Base-by-base conservation (phyloP, 2,329 filamentous ascomycete species). In the Pyrenochaeta sp. region DNA sequence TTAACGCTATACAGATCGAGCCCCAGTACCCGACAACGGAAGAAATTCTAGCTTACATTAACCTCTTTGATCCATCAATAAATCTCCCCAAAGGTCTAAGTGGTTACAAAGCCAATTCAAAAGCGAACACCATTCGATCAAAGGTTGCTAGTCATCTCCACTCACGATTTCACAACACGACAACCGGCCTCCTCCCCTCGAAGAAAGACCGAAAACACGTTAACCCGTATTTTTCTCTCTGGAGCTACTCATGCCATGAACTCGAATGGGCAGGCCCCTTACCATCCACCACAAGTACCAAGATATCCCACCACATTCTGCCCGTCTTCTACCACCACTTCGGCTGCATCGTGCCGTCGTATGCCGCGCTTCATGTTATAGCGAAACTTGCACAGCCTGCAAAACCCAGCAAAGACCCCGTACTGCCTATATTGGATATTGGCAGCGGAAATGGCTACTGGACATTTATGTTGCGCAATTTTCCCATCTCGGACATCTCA, bases 301-400 rank as follows among this genome's bases (percentile, higher is more conserved):
- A 81, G 51, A 83, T 81, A 58, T 85, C 84, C 49, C 90, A 93
- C 76, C 89, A 90, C 66, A 81, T 91, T 6, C 82, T 92, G 8
- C 90, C 90, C 2, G 81, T 92, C 19, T 82, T 92, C 54, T 92
- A 92, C 83, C 90, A 92, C 77, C 90, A 93, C 76, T 92, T 92
- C 74, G 90, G 90, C 50, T 93, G 90, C 77, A 85, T 86, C 1
- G 87, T 87, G 22, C 90, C 90, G 0, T 86, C 85, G 9, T 89
- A 90, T 73, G 88, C 91, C 66, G 82, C 85, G 1, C 78, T 93
- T 12, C 80, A 84, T 60, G 79, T 90, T 24, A 82, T 92, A 32
- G 83, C 82, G 36, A 79, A 83, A 47, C 73, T 91, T 2, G 82
- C 73, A 2, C 72, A 76, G 50, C 75, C 72, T 5, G 32, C 65